phyloP scores from a whole-genome alignment of 331 rosid species.

The Dryas integrifolia region DNA sequence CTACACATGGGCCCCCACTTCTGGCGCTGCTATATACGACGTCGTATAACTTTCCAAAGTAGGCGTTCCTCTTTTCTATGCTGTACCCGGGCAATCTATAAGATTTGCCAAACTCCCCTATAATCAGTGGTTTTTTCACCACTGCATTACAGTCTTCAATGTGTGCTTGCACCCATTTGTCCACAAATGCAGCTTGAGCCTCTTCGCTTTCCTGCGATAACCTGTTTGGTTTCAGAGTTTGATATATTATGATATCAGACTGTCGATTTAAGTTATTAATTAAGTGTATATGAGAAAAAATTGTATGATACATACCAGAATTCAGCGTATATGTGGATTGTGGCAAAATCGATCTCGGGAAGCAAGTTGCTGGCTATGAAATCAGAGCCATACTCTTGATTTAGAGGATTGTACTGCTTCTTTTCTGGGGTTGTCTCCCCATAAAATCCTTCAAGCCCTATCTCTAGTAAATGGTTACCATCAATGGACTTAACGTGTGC shows the following conservation, averaged over 20 bases:
- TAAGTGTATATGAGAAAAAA: not conserved
- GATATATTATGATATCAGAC: too few relatives aligned
- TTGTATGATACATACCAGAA: constrained; percentile 25
- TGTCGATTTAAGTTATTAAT: too few relatives aligned
- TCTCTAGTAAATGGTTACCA: constrained; percentile 41
- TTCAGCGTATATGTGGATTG: constrained; percentile 53
- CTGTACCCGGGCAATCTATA: constrained; percentile 28
- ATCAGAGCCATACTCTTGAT: constrained; percentile 43
- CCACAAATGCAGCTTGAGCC: constrained; percentile 13
- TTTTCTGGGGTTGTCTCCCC: constrained; percentile 44
- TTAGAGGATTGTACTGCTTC: constrained; percentile 51
- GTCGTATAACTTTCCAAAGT: constrained; percentile 32
- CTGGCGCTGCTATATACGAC: constrained; percentile 33
- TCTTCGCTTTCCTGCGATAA: constrained; percentile 13
- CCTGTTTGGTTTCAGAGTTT: not conserved
- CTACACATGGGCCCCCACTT: constrained; percentile 40
- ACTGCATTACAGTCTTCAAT: constrained; percentile 11
- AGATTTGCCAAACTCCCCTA: constrained; percentile 31
- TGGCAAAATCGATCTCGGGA: constrained; percentile 49
- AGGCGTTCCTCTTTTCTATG: constrained; percentile 25
- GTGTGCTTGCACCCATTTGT: constrained; percentile 15
- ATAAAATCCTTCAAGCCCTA: constrained; percentile 67
- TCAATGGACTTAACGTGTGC: constrained; percentile 47
- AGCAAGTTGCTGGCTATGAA: constrained; percentile 44
- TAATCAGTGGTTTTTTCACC: constrained; percentile 8